phyloP scores from a whole-genome alignment of 495 filamentous ascomycete species.

The Sordaria brevicollis region DNA sequence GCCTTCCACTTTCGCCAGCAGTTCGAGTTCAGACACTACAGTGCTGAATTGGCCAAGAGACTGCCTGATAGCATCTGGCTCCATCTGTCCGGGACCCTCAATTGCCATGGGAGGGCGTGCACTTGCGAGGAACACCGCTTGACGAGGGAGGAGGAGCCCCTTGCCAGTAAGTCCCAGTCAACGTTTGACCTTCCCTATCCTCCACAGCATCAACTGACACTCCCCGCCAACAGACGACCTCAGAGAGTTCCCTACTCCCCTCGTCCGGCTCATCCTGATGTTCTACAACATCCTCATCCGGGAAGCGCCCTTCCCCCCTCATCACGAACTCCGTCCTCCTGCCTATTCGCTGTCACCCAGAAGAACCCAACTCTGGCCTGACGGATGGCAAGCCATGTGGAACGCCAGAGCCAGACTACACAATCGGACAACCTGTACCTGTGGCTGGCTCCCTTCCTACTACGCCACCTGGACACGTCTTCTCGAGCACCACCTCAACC shows the following conservation, averaged over 20 bases:
- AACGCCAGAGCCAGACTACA: no score
- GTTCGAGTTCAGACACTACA: not conserved
- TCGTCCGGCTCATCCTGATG: not conserved
- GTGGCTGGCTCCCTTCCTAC: no score
- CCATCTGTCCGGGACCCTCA: not conserved
- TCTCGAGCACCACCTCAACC: no score
- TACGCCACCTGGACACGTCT: no score
- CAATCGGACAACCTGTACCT: no score
- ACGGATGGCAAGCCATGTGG: not conserved
- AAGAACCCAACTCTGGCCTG: not conserved
- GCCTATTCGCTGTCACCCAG: not conserved
- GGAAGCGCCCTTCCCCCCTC: not conserved
- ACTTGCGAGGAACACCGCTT: not conserved
- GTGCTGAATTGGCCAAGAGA: not conserved
- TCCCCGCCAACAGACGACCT: not conserved
- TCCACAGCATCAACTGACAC: not conserved
- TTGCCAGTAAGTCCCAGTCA: not conserved
- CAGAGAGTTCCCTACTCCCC: not conserved
- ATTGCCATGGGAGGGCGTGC: no score
- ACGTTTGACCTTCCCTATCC: accelerated
- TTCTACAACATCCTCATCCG: not conserved
- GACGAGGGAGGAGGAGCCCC: not conserved
- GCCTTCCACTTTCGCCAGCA: not conserved
- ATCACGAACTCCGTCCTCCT: not conserved
- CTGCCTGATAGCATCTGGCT: not conserved